Percentiles rank a stretch among this genome's conserved stretches.
Evolutionary conservation across 108 stramenopile species (phyloP).

Genomic region (Nitzschia sp.): DNA sequence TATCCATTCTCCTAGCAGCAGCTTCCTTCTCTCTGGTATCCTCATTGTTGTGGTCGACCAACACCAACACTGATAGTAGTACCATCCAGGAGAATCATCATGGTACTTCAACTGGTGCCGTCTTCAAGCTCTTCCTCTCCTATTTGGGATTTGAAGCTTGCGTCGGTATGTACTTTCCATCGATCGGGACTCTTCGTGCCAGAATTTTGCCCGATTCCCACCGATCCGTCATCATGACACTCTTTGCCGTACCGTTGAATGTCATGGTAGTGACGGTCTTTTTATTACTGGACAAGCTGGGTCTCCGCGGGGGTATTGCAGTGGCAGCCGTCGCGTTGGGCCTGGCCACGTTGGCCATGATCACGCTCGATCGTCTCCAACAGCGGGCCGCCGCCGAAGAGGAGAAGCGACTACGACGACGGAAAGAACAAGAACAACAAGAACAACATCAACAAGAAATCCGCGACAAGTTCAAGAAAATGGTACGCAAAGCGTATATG

Average conservation of each 20-base stretch:
- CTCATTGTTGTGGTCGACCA: conserved; percentile 34
- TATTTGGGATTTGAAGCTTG: conserved; percentile 92
- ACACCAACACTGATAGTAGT: too few relatives aligned
- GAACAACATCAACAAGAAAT: too few relatives aligned
- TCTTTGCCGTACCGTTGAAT: conserved; percentile 91
- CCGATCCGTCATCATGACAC: conserved; percentile 89
- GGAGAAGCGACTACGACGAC: too few relatives aligned
- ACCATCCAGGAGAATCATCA: too few relatives aligned
- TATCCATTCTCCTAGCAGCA: conserved; percentile 65
- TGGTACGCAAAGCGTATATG: neutral
- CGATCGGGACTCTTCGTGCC: conserved; percentile 87
- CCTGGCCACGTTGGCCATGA: neutral
- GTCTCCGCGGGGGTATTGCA: neutral
- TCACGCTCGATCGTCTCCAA: neutral
- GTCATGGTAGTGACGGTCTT: conserved; percentile 51
- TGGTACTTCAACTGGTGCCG: conserved; percentile 20
- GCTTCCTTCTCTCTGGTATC: conserved; percentile 84
- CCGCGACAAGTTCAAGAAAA: neutral
- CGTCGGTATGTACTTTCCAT: conserved; percentile 94
- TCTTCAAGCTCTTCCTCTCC: conserved; percentile 35
- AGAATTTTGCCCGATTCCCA: conserved; percentile 89
- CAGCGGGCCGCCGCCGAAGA: too few relatives aligned
- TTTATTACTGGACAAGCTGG: conserved; percentile 1
- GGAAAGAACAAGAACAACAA: too few relatives aligned
- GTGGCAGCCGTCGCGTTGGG: neutral